Conservation (phyloP, 768 basidiomycete genomes). For the Rhodosporidiobolus odoratus region DNA sequence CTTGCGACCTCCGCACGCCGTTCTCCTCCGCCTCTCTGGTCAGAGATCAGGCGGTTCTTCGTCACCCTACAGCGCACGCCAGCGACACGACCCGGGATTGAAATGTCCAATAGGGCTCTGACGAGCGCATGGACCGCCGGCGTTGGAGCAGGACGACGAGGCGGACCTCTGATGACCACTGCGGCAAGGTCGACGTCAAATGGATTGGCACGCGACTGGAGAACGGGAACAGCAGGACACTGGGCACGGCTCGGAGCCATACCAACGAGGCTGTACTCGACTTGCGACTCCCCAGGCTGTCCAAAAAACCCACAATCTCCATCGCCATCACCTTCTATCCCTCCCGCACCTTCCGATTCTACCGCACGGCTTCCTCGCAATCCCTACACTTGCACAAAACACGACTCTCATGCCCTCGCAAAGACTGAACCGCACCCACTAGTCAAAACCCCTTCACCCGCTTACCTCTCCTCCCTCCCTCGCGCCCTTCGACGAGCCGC, state of each 20-base stretch:
- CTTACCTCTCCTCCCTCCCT: constrained; percentile 54
- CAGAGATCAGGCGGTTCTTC: constrained; percentile 31
- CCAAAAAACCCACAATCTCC: neutral
- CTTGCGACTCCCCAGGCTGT: neutral
- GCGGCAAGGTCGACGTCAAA: neutral
- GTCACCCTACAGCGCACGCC: neutral
- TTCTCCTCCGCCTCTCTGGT: neutral
- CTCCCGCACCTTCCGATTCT: neutral
- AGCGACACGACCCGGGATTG: neutral
- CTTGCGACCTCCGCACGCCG: neutral
- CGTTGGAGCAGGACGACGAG: neutral
- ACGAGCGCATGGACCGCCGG: neutral
- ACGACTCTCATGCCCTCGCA: constrained; percentile 8
- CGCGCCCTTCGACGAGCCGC: constrained; percentile 76
- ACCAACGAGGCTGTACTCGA: neutral
- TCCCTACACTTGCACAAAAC: neutral
- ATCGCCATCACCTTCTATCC: neutral
- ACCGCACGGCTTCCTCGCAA: neutral
- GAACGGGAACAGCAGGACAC: neutral
- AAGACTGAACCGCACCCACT: constrained; percentile 7
- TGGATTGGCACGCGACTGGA: neutral
- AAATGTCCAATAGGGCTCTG: neutral
- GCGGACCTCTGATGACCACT: neutral
- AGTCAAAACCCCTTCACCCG: constrained; percentile 6
- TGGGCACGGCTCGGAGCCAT: no score